These are phyloP conservation scores for Wickerhamiella parazyma DNA, from an alignment of 805 yeast species.

Conservation along the genomic window DNA sequence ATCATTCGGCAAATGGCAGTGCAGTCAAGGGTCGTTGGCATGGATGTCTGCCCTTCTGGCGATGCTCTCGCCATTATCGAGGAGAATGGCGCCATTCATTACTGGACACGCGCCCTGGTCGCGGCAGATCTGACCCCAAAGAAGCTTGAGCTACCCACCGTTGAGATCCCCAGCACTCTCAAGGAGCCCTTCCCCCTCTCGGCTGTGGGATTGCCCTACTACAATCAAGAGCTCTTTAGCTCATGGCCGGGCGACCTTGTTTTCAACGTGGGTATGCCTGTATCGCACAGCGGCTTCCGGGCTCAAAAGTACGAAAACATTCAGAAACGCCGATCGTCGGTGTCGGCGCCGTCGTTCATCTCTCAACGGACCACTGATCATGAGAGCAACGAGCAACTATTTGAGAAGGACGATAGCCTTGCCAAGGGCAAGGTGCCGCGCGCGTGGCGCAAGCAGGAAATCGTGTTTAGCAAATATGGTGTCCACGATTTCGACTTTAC, in stretches of 20 bases:
- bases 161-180: conserved; percentile 14
- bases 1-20: conserved; percentile 55
- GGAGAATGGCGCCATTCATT: conserved; percentile 42
- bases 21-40: conserved; percentile 31
- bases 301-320: conserved; percentile 20
- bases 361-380: conserved; percentile 40
- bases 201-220: conserved; percentile 75
- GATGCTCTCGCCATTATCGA: conserved; percentile 64
- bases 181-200: conserved; percentile 47
- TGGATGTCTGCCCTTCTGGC: conserved; percentile 56
- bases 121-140: conserved; percentile 22
- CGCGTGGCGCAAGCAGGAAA: conserved; percentile 60
- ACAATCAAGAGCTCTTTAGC: conserved; percentile 60
- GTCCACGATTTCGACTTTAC: conserved; percentile 88
- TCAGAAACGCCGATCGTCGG: conserved; percentile 22
- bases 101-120: conserved; percentile 47
- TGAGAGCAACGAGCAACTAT: conserved; percentile 21
- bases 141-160: conserved; percentile 23
- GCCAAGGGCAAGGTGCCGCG: conserved; percentile 43
- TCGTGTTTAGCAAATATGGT: conserved; percentile 79
- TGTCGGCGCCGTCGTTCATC: conserved; percentile 33
- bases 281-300: conserved; percentile 35
- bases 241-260: conserved; percentile 59
- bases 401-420: conserved; percentile 16
- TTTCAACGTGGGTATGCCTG: conserved; percentile 51